Evolutionary conservation across 352 stramenopile genomes (phyloP).

Genomic region (Phytophthora lateralis): DNA sequence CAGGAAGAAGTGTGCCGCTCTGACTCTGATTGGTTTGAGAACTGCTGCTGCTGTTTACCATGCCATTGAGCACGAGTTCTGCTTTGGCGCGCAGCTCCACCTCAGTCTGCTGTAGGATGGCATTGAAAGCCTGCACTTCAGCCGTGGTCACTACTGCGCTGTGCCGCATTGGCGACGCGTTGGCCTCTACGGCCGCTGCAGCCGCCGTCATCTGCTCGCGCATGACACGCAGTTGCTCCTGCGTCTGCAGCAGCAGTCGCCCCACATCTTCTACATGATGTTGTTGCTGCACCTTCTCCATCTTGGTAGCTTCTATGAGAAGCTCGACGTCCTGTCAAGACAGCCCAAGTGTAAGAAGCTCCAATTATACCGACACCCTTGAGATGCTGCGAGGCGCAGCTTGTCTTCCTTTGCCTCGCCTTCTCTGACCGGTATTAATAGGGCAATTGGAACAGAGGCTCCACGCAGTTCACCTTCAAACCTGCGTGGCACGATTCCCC

Average conservation of each 20-base stretch:
- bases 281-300: constrained; percentile 81
- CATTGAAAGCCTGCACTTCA: constrained; percentile 60
- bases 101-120: constrained; percentile 76
- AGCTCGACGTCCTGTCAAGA: constrained; percentile 6
- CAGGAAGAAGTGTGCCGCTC: constrained; percentile 33
- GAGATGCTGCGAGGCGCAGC: constrained; percentile 15
- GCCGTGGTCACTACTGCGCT: constrained; percentile 28
- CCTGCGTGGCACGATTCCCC: neutral
- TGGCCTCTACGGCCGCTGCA: constrained; percentile 38
- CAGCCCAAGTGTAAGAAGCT: constrained; percentile 3
- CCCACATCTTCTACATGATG: constrained; percentile 86
- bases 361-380: constrained; percentile 31
- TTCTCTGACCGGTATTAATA: constrained; percentile 28
- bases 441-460: constrained; percentile 4
- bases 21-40: constrained; percentile 26
- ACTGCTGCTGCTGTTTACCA: constrained; percentile 57
- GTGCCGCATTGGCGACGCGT: constrained; percentile 39
- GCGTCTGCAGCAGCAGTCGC: constrained; percentile 78
- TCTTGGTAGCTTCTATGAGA: constrained; percentile 21
- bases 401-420: constrained; percentile 2
- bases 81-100: constrained; percentile 77
- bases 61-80: constrained; percentile 74
- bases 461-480: constrained; percentile 15
- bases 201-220: constrained; percentile 66
- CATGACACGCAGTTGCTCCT: constrained; percentile 79